These are phyloP conservation scores for Lepidium africanum DNA, from an alignment of 345 rosid genomes.

Conservation along the genomic window DNA sequence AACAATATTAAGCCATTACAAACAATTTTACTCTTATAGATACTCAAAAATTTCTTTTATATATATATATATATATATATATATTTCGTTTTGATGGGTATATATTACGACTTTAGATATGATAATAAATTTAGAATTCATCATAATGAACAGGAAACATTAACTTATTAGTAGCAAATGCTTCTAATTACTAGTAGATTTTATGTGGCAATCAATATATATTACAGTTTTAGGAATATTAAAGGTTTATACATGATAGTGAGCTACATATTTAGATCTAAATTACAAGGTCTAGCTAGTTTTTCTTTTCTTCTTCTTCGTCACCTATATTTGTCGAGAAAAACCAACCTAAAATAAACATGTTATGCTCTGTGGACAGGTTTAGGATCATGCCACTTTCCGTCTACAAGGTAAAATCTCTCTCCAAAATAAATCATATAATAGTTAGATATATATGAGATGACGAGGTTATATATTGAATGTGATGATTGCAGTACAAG, in stretches of 20 bases:
- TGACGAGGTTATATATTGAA: background rate
- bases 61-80: too few species aligned
- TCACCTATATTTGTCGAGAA: background rate
- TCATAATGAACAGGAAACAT: background rate
- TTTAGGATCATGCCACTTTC: constrained; percentile 30
- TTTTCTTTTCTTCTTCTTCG: background rate
- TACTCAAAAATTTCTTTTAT: too few species aligned
- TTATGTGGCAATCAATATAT: background rate
- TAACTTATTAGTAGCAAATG: background rate
- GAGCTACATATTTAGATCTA: background rate
- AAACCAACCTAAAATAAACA: background rate
- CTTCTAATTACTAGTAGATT: background rate
- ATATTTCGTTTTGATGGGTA: too few species aligned
- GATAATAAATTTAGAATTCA: background rate
- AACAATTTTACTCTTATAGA: too few species aligned
- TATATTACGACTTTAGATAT: background rate
- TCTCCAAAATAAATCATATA: background rate
- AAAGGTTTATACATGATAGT: background rate
- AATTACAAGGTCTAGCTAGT: background rate
- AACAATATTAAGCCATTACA: too few species aligned
- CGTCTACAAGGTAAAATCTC: constrained; percentile 26
- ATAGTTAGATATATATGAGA: background rate
- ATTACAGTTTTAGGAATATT: background rate
- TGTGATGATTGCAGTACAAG: constrained; percentile 21
- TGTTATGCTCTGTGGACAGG: constrained; percentile 5